These are phyloP conservation scores for Geranomyces michiganensis DNA, from an alignment of 192 early-diverging fungal species.

Conservation along the genomic window DNA sequence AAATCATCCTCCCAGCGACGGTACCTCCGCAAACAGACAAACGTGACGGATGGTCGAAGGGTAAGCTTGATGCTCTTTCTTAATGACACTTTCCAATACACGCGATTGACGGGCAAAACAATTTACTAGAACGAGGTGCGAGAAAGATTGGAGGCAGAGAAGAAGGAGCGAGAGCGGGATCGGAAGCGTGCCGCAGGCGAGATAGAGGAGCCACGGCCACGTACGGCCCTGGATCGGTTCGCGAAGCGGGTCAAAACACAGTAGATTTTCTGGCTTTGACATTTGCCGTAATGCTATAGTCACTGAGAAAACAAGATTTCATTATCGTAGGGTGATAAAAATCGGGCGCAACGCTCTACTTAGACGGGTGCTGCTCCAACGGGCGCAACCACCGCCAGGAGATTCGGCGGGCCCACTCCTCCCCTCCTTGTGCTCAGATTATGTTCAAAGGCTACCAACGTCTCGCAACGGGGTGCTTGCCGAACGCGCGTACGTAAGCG, in stretches of 20 bases:
- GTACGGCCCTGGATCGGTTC: conserved; percentile 70
- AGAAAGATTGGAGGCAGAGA: conserved; percentile 59
- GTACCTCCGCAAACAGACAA: conserved; percentile 76
- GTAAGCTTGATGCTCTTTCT: conserved; percentile 41
- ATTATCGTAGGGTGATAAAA: too few species aligned
- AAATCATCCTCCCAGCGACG: conserved; percentile 77
- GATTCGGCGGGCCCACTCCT: too few species aligned
- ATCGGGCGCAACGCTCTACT: too few species aligned
- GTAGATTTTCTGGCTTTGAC: background rate
- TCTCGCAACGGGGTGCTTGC: too few species aligned
- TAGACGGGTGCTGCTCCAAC: too few species aligned
- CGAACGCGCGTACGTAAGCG: too few species aligned
- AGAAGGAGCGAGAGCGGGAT: conserved; percentile 54
- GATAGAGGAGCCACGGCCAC: conserved; percentile 47
- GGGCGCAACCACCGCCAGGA: too few species aligned
- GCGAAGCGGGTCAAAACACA: conserved; percentile 15
- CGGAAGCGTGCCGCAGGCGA: conserved; percentile 50
- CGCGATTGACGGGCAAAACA: conserved; percentile 16
- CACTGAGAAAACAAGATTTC: background rate
- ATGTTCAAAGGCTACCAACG: too few species aligned
- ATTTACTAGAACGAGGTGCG: conserved; percentile 40
- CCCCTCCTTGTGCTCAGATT: too few species aligned
- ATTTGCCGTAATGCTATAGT: background rate
- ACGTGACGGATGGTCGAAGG: conserved; percentile 77
- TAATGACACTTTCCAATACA: too few species aligned